Base-by-base conservation (phyloP, 345 rosid species). In the Xanthoceras sorbifolium region DNA sequence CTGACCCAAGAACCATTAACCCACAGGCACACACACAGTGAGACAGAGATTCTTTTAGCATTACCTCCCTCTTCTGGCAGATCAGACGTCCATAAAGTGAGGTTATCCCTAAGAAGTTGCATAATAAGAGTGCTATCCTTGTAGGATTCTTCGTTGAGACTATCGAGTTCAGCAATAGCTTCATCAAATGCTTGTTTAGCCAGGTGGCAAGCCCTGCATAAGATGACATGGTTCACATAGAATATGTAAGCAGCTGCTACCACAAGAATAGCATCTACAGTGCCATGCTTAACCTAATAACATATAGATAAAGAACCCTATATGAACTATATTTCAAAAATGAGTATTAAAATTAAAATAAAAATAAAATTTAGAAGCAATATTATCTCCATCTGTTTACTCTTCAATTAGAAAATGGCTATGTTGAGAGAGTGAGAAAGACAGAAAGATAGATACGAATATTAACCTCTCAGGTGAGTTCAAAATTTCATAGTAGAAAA, bases 51-150 rank as follows among this genome's bases (percentile, higher is more conserved):
- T 23, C n/a, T 52, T n/a, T n/a, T 23, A 10, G 25, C 32, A 77
- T 34, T 81, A 91, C 98, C 98, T 86, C 89, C 94, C 78, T 91
- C 98, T 64, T 93, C 97, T 1, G 92, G 92, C 75, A 92, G 79
- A 86, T 92, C 95, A 5, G 97, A 84, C 74, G 97, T 92, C 97
- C 95, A 93, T 52, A 92, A 69, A 29, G 95, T 86, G 84, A 92
- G 94, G 77, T 92, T 92, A 79, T 93, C 98, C 87, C 98, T 87
- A 17, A 93, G 93, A 80, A 92, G 95, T 76, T 92, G 97, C 98
- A 93, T 89, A 78, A 92, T 92, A 12, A 92, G 92, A 42, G 97
- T 93, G 84, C 95, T 90, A 75, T 92, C 98, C 84, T 92, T 93
- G 86, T 92, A 92, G 2, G 97, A 90, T 22, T 93, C 97, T 81